Percentiles rank a stretch among this genome's conserved stretches.
phyloP scores from a whole-genome alignment of 495 filamentous ascomycete genomes.

The Parachaetomium inaequale region DNA sequence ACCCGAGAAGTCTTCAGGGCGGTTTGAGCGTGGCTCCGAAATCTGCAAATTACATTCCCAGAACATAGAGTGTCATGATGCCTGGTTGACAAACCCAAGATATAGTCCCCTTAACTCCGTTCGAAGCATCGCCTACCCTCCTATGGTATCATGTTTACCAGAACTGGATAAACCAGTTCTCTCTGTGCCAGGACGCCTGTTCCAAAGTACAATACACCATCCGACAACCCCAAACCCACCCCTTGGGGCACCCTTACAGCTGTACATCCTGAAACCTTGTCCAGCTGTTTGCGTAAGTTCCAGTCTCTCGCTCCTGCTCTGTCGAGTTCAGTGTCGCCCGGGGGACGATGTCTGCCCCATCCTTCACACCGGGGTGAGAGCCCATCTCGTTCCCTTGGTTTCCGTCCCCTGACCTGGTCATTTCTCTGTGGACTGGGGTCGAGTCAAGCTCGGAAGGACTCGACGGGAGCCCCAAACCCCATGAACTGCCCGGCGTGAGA shows the following conservation, averaged over 20 bases:
- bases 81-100: neutral
- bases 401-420: neutral
- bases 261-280: slow-evolving; percentile 19
- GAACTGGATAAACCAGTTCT: neutral
- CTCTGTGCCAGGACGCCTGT: neutral
- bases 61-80: neutral
- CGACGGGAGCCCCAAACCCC: neutral
- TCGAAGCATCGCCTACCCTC: neutral
- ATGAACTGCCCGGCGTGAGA: neutral
- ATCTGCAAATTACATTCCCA: neutral
- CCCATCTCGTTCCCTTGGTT: neutral
- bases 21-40: neutral
- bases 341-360: neutral
- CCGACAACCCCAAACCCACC: neutral
- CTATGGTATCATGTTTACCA: slow-evolving; percentile 9
- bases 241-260: slow-evolving; percentile 4
- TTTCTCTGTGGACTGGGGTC: slow-evolving; percentile 2
- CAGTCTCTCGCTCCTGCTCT: slow-evolving; percentile 13
- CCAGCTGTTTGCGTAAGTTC: slow-evolving; percentile 29
- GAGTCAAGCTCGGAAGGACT: slow-evolving; percentile 24
- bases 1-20: slow-evolving; percentile 1
- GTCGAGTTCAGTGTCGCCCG: slow-evolving; percentile 24
- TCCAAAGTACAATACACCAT: neutral
- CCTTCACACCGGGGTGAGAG: neutral
- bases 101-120: neutral